Conservation (phyloP, 2,329 filamentous ascomycete species). For the Aspergillus melleus region DNA sequence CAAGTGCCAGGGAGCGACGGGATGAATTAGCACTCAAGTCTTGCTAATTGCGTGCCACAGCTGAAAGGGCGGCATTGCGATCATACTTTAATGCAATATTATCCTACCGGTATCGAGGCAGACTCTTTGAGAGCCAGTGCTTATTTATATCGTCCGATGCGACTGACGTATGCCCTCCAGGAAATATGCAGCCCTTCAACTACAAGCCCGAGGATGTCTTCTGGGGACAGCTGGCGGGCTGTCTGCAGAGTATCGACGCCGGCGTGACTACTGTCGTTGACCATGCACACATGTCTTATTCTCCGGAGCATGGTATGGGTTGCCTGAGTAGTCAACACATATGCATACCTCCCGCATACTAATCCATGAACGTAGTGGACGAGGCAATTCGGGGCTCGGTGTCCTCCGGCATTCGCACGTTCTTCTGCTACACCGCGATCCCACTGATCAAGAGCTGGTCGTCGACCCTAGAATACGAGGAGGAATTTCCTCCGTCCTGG, state of each 20-base stretch:
- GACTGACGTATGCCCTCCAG: conserved; percentile 3
- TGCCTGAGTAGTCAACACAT: background rate
- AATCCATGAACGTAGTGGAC: conserved; percentile 8
- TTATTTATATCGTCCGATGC: background rate
- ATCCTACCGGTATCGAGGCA: conserved; percentile 10
- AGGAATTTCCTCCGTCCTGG: conserved; percentile 26
- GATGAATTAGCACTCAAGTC: background rate
- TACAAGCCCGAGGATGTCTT: conserved; percentile 48
- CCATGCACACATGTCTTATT: conserved; percentile 32
- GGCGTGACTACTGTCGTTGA: conserved; percentile 32
- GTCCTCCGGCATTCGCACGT: conserved; percentile 29
- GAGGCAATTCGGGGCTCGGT: conserved; percentile 26
- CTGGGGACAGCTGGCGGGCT: conserved; percentile 39
- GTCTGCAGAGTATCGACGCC: conserved; percentile 23
- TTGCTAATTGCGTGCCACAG: conserved; percentile 8
- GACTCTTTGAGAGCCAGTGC: background rate
- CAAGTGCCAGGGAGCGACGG: background rate
- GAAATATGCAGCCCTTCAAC: conserved; percentile 19
- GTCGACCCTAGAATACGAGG: conserved; percentile 14
- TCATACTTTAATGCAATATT: conserved; percentile 45
- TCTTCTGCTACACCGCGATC: conserved; percentile 28
- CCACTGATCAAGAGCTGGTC: conserved; percentile 24
- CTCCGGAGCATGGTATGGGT: conserved; percentile 24
- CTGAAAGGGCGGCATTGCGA: conserved; percentile 41
- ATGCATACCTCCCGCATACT: background rate